Percentiles rank a stretch among this genome's conserved stretches.
These are phyloP conservation scores for Claviceps sp. DNA, from an alignment of 2,329 filamentous ascomycete species.

Conservation along the genomic window DNA sequence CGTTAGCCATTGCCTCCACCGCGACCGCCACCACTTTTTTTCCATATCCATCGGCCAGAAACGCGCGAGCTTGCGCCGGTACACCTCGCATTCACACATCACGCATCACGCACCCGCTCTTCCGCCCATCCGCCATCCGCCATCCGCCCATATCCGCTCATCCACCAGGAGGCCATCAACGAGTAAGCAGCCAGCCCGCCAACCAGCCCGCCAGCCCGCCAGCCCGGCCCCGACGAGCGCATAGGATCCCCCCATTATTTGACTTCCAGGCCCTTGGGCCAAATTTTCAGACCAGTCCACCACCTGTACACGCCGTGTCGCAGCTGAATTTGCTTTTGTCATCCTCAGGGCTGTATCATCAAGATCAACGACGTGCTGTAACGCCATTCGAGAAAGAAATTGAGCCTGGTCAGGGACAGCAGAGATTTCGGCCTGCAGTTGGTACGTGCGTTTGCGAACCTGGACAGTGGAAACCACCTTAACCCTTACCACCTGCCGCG, in stretches of 20 bases:
- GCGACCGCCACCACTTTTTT: neutral
- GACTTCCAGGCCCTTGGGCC: neutral
- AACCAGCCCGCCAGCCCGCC: neutral
- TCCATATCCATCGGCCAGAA: neutral
- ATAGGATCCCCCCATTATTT: constrained; percentile 1
- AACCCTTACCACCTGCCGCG: constrained; percentile 1
- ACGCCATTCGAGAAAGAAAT: neutral
- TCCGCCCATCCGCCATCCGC: neutral
- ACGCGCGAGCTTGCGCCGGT: neutral
- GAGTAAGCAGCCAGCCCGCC: neutral
- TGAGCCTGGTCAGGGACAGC: neutral
- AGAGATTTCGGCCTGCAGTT: constrained; percentile 3
- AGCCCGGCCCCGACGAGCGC: constrained; percentile 2
- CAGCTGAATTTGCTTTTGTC: neutral
- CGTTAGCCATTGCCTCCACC: neutral
- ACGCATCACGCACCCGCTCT: neutral
- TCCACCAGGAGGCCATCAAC: neutral
- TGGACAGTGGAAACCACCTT: neutral
- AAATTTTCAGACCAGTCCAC: neutral
- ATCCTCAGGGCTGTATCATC: neutral
- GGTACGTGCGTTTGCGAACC: constrained; percentile 4
- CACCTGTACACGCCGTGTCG: neutral
- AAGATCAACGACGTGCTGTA: neutral
- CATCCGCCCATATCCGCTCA: neutral
- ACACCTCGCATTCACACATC: neutral